A percentile compares a stretch with the other conserved stretches of the same genome.
phyloP scores from a whole-genome alignment of 2,329 filamentous ascomycete genomes.

The Exophiala dermatitidis region DNA sequence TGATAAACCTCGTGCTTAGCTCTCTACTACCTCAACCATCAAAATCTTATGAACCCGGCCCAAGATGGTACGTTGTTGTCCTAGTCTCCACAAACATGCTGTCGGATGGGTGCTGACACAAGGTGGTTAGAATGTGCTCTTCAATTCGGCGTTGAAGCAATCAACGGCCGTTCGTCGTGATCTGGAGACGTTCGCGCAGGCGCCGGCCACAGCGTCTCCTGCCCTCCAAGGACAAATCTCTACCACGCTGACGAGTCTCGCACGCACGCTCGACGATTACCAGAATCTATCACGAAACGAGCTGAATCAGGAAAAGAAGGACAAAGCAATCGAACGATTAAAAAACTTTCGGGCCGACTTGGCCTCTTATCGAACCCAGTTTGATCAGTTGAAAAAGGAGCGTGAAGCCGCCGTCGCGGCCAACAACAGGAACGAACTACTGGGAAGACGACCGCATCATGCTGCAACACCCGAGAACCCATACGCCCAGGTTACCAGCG shows the following conservation, averaged over 20 bases:
- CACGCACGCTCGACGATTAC: slow-evolving; percentile 90
- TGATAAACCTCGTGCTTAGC: too few species aligned
- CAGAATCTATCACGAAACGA: slow-evolving; percentile 77
- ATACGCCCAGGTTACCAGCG: slow-evolving; percentile 57
- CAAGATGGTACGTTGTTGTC: slow-evolving; percentile 13
- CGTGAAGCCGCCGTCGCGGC: slow-evolving; percentile 64
- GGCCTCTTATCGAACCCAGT: slow-evolving; percentile 66
- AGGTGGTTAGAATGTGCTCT: slow-evolving; percentile 61
- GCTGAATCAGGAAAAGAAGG: slow-evolving; percentile 81
- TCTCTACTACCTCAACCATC: too few species aligned
- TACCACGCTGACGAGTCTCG: slow-evolving; percentile 72
- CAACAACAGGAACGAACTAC: slow-evolving; percentile 70
- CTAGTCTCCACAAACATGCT: not conserved
- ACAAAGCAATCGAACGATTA: slow-evolving; percentile 79
- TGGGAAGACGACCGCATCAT: slow-evolving; percentile 74
- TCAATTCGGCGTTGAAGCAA: slow-evolving; percentile 80
- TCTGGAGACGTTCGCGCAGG: slow-evolving; percentile 61
- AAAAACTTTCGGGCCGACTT: slow-evolving; percentile 80
- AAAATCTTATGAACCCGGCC: too few species aligned
- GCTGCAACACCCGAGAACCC: slow-evolving; percentile 85
- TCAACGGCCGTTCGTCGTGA: slow-evolving; percentile 72
- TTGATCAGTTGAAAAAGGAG: slow-evolving; percentile 68
- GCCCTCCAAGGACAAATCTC: slow-evolving; percentile 66
- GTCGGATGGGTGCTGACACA: not conserved
- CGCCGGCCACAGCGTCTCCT: slow-evolving; percentile 50